Conservation (phyloP, 208 protist species). For the Tritrichomonas foetus region DNA sequence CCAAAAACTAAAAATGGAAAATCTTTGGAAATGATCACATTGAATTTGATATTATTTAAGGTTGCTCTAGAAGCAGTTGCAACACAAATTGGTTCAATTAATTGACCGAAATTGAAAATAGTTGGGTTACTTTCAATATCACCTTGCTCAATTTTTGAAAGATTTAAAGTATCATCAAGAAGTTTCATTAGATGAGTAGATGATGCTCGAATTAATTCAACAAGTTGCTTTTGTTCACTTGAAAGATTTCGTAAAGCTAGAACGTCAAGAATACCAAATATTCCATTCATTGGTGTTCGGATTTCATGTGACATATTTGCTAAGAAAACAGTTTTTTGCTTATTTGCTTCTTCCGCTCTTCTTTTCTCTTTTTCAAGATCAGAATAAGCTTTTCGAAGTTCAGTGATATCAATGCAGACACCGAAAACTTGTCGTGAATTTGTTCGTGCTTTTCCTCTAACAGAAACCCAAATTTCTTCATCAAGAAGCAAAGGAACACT, state of each 20-base stretch:
- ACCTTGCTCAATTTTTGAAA: conserved; percentile 27
- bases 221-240: background rate
- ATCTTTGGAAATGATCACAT: background rate
- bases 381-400: background rate
- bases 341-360: conserved; percentile 9
- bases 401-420: conserved; percentile 14
- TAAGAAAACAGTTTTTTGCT: background rate
- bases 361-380: background rate
- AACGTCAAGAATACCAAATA: background rate
- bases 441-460: background rate
- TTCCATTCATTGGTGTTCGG: conserved; percentile 40
- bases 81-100: background rate
- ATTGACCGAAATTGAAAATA: background rate
- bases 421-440: background rate
- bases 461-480: background rate
- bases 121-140: background rate
- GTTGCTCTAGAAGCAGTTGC: background rate
- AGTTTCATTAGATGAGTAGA: background rate
- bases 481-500: background rate
- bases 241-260: background rate
- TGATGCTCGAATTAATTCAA: background rate
- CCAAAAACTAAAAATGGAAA: background rate
- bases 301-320: too few species aligned
- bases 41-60: background rate
- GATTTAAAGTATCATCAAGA: conserved; percentile 1